Conservation (phyloP, 371 early-diverging fungal species). For the Mucor saturninus region DNA sequence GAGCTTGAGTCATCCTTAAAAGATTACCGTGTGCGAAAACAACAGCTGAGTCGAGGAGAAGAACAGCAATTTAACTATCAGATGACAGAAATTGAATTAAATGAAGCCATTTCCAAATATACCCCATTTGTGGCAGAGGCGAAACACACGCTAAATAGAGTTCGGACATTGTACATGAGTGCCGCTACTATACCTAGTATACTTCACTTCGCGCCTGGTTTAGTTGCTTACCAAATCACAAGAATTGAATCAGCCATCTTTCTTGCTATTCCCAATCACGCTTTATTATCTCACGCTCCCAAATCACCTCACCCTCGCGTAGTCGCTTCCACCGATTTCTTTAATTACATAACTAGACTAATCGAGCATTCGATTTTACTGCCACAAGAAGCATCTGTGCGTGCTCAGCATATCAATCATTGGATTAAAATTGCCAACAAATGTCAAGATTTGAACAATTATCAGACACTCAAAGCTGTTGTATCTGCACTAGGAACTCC, state of each 20-base stretch:
- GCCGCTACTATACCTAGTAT: slow-evolving; percentile 68
- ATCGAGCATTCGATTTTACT: slow-evolving; percentile 76
- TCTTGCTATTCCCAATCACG: slow-evolving; percentile 65
- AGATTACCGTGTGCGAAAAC: slow-evolving; percentile 18
- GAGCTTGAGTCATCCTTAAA: slow-evolving; percentile 34
- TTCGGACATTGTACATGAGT: slow-evolving; percentile 60
- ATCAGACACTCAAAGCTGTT: slow-evolving; percentile 79
- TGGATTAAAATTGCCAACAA: slow-evolving; percentile 80
- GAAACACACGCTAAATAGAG: slow-evolving; percentile 60
- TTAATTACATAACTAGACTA: slow-evolving; percentile 80
- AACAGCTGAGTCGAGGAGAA: slow-evolving; percentile 35
- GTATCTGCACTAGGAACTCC: slow-evolving; percentile 75
- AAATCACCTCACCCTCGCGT: slow-evolving; percentile 70
- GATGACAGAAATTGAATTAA: background rate
- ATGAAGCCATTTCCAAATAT: slow-evolving; percentile 47
- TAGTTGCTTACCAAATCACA: slow-evolving; percentile 77
- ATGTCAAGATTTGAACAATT: slow-evolving; percentile 69
- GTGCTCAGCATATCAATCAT: slow-evolving; percentile 69
- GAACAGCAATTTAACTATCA: slow-evolving; percentile 25
- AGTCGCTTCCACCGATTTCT: slow-evolving; percentile 79
- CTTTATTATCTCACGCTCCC: slow-evolving; percentile 71
- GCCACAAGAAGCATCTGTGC: slow-evolving; percentile 62
- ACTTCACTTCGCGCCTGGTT: slow-evolving; percentile 66
- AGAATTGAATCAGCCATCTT: slow-evolving; percentile 76
- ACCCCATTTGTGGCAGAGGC: slow-evolving; percentile 49